These are phyloP conservation scores for Russula foetens DNA, from an alignment of 768 basidiomycete genomes.

Conservation along the genomic window DNA sequence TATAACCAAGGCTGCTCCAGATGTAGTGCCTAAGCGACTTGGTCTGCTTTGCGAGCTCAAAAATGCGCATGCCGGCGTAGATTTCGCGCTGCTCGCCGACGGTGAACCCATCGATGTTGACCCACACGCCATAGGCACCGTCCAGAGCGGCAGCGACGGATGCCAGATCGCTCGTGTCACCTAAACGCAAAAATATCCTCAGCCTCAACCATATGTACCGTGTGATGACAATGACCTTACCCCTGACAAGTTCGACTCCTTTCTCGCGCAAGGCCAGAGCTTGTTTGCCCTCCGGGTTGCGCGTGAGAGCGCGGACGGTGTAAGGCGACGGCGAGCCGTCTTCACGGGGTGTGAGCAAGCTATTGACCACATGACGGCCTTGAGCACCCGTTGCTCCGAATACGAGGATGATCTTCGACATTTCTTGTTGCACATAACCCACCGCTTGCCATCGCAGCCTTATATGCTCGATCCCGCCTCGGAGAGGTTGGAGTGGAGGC, in stretches of 20 bases:
- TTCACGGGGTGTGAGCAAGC: constrained; percentile 27
- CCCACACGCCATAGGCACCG: constrained; percentile 31
- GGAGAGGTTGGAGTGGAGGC: not conserved
- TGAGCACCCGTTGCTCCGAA: constrained; percentile 39
- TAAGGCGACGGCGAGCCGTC: constrained; percentile 35
- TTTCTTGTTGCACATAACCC: not conserved
- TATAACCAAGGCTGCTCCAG: constrained; percentile 35
- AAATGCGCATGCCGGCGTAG: constrained; percentile 34
- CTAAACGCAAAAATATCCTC: not conserved
- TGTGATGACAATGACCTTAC: constrained; percentile 14
- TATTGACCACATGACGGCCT: constrained; percentile 31
- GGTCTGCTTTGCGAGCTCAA: constrained; percentile 31
- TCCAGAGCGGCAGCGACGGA: constrained; percentile 27
- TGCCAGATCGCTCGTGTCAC: constrained; percentile 14
- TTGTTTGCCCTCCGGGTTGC: constrained; percentile 27
- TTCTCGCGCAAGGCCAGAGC: constrained; percentile 29
- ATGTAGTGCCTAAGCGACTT: constrained; percentile 30
- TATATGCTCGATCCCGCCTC: not conserved
- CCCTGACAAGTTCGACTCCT: constrained; percentile 32
- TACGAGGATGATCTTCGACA: constrained; percentile 33
- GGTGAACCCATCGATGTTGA: constrained; percentile 31
- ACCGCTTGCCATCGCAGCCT: not conserved
- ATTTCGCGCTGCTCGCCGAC: constrained; percentile 36
- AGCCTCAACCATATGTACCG: not conserved
- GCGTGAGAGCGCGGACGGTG: constrained; percentile 33